These are phyloP conservation scores for Colletotrichum musae DNA, from an alignment of 2,329 filamentous ascomycete species.

Conservation along the genomic window DNA sequence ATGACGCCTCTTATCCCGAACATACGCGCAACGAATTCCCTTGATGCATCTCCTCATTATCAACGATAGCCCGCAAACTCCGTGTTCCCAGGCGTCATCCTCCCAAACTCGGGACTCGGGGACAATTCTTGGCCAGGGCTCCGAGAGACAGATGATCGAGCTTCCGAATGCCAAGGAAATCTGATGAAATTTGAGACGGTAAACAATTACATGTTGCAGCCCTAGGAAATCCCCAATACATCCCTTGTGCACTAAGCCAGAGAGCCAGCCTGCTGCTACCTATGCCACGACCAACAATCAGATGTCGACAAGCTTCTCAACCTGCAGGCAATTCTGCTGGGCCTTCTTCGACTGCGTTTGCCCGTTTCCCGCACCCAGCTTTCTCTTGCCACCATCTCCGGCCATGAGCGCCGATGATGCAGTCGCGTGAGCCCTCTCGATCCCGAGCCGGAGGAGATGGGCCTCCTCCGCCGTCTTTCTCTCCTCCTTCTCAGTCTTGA, in stretches of 20 bases:
- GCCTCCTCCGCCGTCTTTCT: conserved; percentile 31
- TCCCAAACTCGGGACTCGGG: no score
- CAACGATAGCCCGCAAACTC: no score
- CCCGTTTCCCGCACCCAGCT: neutral
- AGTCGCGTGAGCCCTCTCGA: conserved; percentile 21
- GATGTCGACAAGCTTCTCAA: conserved; percentile 37
- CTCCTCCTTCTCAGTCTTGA: conserved; percentile 12
- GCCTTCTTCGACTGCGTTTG: neutral
- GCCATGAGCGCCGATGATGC: conserved; percentile 1
- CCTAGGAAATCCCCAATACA: neutral
- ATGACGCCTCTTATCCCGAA: no score
- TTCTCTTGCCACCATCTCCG: conserved; percentile 15
- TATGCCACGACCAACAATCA: neutral
- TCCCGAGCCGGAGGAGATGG: conserved; percentile 12
- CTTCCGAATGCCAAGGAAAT: no score
- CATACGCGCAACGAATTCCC: no score
- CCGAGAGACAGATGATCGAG: no score
- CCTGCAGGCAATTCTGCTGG: neutral
- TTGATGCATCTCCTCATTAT: no score
- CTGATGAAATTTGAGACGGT: no score
- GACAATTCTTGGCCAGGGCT: no score
- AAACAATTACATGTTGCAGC: neutral
- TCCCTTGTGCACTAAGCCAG: neutral
- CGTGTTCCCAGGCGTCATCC: no score
- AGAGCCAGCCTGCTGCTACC: neutral